These are phyloP conservation scores for Diaporthe sp. DNA, from an alignment of 2,329 filamentous ascomycete species.

Conservation along the genomic window DNA sequence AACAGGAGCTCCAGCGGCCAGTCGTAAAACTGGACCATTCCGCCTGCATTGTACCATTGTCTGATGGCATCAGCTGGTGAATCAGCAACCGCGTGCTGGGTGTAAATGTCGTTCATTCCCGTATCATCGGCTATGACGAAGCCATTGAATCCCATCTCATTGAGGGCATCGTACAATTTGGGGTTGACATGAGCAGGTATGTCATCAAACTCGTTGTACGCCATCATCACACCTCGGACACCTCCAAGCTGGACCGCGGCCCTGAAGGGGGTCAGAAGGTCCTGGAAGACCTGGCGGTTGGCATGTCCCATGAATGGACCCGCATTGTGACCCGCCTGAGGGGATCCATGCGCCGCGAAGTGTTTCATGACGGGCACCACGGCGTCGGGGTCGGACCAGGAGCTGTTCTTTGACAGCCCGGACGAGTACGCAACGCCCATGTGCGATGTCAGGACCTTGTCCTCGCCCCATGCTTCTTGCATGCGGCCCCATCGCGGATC, in stretches of 20 bases:
- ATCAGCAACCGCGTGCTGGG: constrained; percentile 53
- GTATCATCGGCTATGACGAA: constrained; percentile 59
- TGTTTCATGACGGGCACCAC: constrained; percentile 61
- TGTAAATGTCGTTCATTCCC: constrained; percentile 51
- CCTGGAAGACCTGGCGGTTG: constrained; percentile 57
- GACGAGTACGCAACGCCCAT: constrained; percentile 60
- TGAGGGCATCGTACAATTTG: constrained; percentile 53
- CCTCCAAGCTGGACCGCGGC: constrained; percentile 58
- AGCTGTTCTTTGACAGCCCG: constrained; percentile 59
- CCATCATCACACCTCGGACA: constrained; percentile 60
- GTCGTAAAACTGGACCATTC: constrained; percentile 61
- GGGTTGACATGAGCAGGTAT: constrained; percentile 56
- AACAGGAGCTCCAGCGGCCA: constrained; percentile 56
- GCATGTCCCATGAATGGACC: constrained; percentile 60
- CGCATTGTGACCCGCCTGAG: constrained; percentile 58
- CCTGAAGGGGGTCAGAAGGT: constrained; percentile 59
- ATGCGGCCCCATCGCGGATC: constrained; percentile 60
- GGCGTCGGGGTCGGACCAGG: constrained; percentile 57
- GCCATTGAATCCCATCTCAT: constrained; percentile 57
- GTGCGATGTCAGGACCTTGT: constrained; percentile 58
- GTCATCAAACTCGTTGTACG: constrained; percentile 58
- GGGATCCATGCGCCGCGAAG: constrained; percentile 59
- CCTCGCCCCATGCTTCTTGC: constrained; percentile 63
- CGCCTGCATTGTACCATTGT: constrained; percentile 60
- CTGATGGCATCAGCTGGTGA: constrained; percentile 55